These are phyloP conservation scores for Syzygium oleosum DNA, from an alignment of 345 rosid species.

Conservation along the genomic window DNA sequence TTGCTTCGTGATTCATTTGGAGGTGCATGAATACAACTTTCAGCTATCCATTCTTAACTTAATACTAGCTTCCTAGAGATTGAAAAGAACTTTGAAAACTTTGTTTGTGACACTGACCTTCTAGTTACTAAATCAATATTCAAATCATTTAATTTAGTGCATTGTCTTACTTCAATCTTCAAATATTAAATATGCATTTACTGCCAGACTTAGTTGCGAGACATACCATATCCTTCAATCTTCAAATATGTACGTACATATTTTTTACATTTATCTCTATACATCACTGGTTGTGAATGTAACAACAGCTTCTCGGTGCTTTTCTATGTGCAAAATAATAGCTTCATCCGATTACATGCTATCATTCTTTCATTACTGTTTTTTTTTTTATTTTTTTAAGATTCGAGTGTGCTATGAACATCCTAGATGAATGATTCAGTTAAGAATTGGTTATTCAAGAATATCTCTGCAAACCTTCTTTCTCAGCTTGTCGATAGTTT, in stretches of 20 bases:
- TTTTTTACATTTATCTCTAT: not conserved
- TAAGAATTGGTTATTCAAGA: not conserved
- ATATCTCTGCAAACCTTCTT: not conserved
- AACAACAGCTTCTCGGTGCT: not conserved
- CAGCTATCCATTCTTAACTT: not conserved
- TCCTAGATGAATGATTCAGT: not conserved
- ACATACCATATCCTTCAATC: not conserved
- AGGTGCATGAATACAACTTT: slow-evolving; percentile 34
- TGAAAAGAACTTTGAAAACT: not conserved
- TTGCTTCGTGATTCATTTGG: slow-evolving; percentile 96
- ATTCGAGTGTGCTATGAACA: not conserved
- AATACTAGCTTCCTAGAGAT: not conserved
- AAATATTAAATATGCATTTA: not conserved
- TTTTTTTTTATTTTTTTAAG: not conserved
- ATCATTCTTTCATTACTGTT: not conserved
- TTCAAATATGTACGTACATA: not conserved
- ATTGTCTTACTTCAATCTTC: not conserved
- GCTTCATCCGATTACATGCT: not conserved
- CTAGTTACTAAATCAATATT: not conserved
- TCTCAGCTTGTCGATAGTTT: not conserved
- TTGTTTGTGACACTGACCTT: not conserved
- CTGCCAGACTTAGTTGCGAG: not conserved
- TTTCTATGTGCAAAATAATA: not conserved
- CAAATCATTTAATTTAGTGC: not conserved
- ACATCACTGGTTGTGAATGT: not conserved